These are phyloP conservation scores for Graphilbum ipis-grandicollis DNA, from an alignment of 2,329 filamentous ascomycete genomes.

Conservation along the genomic window DNA sequence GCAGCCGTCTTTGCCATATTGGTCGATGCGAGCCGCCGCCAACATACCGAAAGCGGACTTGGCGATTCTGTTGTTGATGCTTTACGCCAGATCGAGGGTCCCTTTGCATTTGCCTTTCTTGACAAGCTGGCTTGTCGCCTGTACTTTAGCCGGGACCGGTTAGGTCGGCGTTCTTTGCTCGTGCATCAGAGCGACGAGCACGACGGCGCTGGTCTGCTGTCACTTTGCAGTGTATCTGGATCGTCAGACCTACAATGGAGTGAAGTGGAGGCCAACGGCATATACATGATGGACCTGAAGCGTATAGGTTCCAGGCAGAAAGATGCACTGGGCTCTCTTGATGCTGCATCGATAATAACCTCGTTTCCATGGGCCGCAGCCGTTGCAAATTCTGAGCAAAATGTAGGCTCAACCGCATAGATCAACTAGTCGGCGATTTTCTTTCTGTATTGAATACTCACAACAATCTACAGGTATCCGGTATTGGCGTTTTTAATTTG, in stretches of 20 bases:
- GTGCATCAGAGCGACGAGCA: slow-evolving; percentile 21
- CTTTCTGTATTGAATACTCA: no score
- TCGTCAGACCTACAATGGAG: slow-evolving; percentile 36
- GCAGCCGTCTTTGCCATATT: slow-evolving; percentile 48
- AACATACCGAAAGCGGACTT: neutral
- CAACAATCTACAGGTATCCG: neutral
- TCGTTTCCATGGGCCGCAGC: no score
- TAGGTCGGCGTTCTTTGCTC: slow-evolving; percentile 74
- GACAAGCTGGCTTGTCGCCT: slow-evolving; percentile 44
- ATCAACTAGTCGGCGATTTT: no score
- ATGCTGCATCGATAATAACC: neutral
- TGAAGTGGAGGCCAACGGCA: slow-evolving; percentile 72
- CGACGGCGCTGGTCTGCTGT: slow-evolving; percentile 18
- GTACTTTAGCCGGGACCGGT: slow-evolving; percentile 72
- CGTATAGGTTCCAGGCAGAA: slow-evolving; percentile 2
- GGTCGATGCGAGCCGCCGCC: slow-evolving; percentile 19
- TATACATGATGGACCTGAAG: slow-evolving; percentile 50
- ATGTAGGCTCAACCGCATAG: no score
- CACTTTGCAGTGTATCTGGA: slow-evolving; percentile 56
- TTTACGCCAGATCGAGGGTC: slow-evolving; percentile 52
- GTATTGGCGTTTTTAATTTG: slow-evolving; percentile 35
- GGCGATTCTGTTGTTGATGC: slow-evolving; percentile 19
- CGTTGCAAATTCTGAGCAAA: no score
- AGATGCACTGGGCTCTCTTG: neutral
- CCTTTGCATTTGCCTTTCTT: slow-evolving; percentile 79